A percentile compares a stretch with the other conserved stretches of the same genome.
Evolutionary conservation across 164 flowering plant genomes (phyloP).

Genomic region (Aristolochia contorta): DNA sequence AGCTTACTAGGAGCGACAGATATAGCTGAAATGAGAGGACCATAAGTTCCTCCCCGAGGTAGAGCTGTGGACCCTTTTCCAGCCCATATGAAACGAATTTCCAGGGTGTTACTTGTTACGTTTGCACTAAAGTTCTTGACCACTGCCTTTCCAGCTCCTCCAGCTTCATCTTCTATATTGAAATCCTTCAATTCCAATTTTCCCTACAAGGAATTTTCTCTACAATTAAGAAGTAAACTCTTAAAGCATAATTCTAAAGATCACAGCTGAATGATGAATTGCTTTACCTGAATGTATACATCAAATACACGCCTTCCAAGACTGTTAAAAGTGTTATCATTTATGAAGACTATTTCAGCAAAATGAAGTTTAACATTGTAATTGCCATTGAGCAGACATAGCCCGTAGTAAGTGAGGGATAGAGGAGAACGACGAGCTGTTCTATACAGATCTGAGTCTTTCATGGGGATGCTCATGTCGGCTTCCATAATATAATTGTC

Average conservation of each 20-base stretch:
- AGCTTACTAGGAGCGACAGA: slow-evolving; percentile 24
- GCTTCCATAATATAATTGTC: slow-evolving; percentile 17
- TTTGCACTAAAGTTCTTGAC: slow-evolving; percentile 14
- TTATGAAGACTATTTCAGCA: slow-evolving; percentile 57
- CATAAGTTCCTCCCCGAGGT: slow-evolving; percentile 35
- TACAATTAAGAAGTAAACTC: not conserved
- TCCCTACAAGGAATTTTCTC: slow-evolving; percentile 17
- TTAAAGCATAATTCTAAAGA: not conserved
- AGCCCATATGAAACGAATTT: slow-evolving; percentile 34
- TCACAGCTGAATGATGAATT: no score
- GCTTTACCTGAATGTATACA: slow-evolving; percentile 53
- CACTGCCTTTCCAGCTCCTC: slow-evolving; percentile 10
- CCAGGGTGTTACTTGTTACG: slow-evolving; percentile 24
- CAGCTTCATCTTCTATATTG: slow-evolving; percentile 30
- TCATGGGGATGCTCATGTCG: slow-evolving; percentile 15
- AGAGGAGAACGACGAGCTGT: slow-evolving; percentile 60
- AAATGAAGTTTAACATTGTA: slow-evolving; percentile 59
- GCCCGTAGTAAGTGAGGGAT: slow-evolving; percentile 49
- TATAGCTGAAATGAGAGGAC: slow-evolving; percentile 47
- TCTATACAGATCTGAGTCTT: slow-evolving; percentile 34
- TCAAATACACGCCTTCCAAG: slow-evolving; percentile 71
- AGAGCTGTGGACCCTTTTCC: slow-evolving; percentile 35
- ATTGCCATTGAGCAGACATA: slow-evolving; percentile 46
- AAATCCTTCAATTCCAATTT: slow-evolving; percentile 25
- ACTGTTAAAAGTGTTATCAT: slow-evolving; percentile 39